Evolutionary conservation across 2,329 filamentous ascomycete species (phyloP).

Genomic region (Aspergillus sp.): DNA sequence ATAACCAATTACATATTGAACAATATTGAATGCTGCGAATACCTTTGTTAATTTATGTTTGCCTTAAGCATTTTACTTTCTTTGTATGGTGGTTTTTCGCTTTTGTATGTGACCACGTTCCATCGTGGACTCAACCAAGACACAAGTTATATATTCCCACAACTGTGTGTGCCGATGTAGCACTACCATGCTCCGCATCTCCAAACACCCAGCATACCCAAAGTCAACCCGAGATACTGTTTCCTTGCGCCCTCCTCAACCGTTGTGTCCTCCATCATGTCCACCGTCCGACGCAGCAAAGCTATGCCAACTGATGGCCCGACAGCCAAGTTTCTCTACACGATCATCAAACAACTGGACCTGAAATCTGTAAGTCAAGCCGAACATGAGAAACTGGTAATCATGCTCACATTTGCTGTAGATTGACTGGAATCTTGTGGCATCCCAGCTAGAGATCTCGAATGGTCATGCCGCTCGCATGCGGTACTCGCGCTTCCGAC

Average conservation of each 20-base stretch:
- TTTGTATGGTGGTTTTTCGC: too few species aligned
- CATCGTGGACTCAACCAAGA: not conserved
- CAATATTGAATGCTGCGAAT: not conserved
- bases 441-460: conserved; percentile 50
- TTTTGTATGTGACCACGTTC: too few species aligned
- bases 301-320: conserved; percentile 50
- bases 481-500: conserved; percentile 55
- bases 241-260: too few species aligned
- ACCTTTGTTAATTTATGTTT: not conserved
- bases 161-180: too few species aligned
- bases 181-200: too few species aligned
- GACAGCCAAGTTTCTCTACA: conserved; percentile 54
- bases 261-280: conserved; percentile 19
- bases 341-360: conserved; percentile 56
- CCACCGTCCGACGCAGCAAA: conserved; percentile 39
- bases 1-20: not conserved
- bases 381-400: not conserved
- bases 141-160: too few species aligned
- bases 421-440: conserved; percentile 56
- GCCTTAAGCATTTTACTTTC: too few species aligned
- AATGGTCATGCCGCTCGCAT: conserved; percentile 59
- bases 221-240: too few species aligned
- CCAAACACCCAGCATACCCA: too few species aligned
- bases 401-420: conserved; percentile 21
- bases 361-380: conserved; percentile 46